Evolutionary conservation across 2,329 filamentous ascomycete species (phyloP).

Genomic region (Alternaria ventricosa): DNA sequence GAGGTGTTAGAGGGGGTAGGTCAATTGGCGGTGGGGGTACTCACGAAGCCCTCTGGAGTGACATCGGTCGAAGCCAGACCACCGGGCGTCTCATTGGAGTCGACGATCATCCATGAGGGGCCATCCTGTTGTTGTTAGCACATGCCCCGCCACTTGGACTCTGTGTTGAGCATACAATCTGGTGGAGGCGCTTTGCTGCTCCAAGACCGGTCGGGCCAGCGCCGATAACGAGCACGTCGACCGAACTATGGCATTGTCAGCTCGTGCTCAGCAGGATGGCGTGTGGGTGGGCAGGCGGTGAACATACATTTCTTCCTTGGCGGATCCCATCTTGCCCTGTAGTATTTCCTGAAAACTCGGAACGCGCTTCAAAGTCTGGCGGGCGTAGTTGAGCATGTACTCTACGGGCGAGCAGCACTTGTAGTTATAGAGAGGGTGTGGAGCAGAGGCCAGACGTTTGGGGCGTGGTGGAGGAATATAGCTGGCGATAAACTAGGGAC

Average conservation of each 20-base stretch:
- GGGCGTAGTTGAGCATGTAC: slow-evolving; percentile 49
- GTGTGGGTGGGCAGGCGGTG: slow-evolving; percentile 35
- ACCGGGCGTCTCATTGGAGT: slow-evolving; percentile 89
- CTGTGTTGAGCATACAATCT: slow-evolving; percentile 71
- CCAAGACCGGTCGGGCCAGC: slow-evolving; percentile 96
- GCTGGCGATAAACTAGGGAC: slow-evolving; percentile 30
- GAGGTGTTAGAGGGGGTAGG: slow-evolving; percentile 25
- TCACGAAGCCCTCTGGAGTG: slow-evolving; percentile 95
- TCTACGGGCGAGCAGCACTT: slow-evolving; percentile 27
- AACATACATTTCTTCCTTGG: slow-evolving; percentile 51
- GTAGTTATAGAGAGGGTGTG: slow-evolving; percentile 11
- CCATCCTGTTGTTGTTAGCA: slow-evolving; percentile 68
- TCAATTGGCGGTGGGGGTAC: slow-evolving; percentile 52
- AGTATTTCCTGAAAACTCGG: slow-evolving; percentile 51
- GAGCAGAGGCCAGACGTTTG: slow-evolving; percentile 25
- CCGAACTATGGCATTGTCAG: slow-evolving; percentile 66
- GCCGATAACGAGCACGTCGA: slow-evolving; percentile 97
- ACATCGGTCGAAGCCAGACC: slow-evolving; percentile 95
- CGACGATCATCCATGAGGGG: slow-evolving; percentile 94
- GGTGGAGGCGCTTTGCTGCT: slow-evolving; percentile 96
- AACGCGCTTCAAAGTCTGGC: slow-evolving; percentile 50
- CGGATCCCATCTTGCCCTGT: slow-evolving; percentile 48
- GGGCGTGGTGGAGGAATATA: slow-evolving; percentile 35
- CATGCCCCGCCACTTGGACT: slow-evolving; percentile 12
- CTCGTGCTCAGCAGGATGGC: slow-evolving; percentile 8